Base-by-base conservation (phyloP, 1,284 basidiomycete species). In the Phenoliferia sp. region DNA sequence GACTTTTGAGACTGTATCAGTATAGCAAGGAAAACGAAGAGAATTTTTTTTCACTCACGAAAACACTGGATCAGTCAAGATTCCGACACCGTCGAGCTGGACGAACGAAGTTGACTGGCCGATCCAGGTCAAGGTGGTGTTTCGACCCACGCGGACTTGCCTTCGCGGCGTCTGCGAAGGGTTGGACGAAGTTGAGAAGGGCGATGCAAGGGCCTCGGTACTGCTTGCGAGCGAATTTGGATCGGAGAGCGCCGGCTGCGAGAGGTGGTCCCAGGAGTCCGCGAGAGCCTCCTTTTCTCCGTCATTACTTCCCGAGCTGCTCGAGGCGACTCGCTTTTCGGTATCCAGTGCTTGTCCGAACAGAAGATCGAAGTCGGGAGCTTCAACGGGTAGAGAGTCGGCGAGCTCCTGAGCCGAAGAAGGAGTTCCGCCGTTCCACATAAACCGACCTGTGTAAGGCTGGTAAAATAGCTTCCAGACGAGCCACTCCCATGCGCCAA, bases 41-140 rank as follows among this genome's bases (percentile, higher is more conserved):
- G n/a, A n/a, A n/a, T n/a, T n/a, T 10, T 31, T 31, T 17, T 10
- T 17, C 10, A 34, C 56, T 22, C 28, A 55, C 19, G 60, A 59
- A 44, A 83, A 80, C 15, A 82, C 81, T 1, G 82, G 82, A 68
- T 83, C 82, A 48, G 82, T 83, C 26, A 83, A 75, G 58, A 83
- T 80, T 22, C 78, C 78, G 16, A 83, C 76, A 22, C 81, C 81
- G 59, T 81, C 79, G 50, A 83, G 74, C 36, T 82, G 82, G 19
- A 83, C 78, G 57, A 81, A 80, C 28, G 79, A 73, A 2, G 80
- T 80, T 2, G 80, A 81, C 71, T 81, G 80, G 29, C 80, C 80
- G 58, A 81, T 77, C 80, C 70, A 72, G 15, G 68, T 69, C 17
- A 62, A 64, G 32, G 68, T 70, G 29, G 68, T 17, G n/a, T 54